A percentile compares a stretch with the other conserved stretches of the same genome.
Conservation (phyloP, 202 grass and related monocot species). For the Setaria viridis region DNA sequence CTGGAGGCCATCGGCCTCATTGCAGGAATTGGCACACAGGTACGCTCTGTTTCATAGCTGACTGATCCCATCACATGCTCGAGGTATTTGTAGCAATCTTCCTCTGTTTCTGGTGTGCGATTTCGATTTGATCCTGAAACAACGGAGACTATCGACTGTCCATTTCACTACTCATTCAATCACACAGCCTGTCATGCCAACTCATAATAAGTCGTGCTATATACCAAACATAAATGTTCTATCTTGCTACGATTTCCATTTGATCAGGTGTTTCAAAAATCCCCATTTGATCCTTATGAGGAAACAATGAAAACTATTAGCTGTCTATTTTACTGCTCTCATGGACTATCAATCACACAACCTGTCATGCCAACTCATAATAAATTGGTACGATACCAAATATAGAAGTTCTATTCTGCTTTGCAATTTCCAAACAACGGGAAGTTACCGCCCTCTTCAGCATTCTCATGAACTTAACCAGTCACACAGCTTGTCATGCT, state of each 20-base stretch:
- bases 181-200: background rate
- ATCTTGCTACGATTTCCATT: background rate
- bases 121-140: background rate
- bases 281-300: background rate
- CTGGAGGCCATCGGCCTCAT: conserved; percentile 94
- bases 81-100: background rate
- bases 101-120: background rate
- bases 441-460: background rate
- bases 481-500: background rate
- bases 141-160: background rate
- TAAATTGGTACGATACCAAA: background rate
- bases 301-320: background rate
- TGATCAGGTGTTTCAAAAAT: background rate
- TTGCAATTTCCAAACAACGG: background rate
- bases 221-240: background rate
- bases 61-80: background rate
- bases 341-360: background rate
- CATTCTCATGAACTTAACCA: background rate
- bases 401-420: background rate
- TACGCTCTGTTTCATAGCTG: conserved; percentile 30
- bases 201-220: background rate
- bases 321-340: background rate
- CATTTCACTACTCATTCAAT: conserved; percentile 1
- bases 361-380: background rate
- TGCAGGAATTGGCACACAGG: conserved; percentile 97